Evolutionary conservation across 805 yeast species (phyloP).

Genomic region (Scheffersomyces stipitis): DNA sequence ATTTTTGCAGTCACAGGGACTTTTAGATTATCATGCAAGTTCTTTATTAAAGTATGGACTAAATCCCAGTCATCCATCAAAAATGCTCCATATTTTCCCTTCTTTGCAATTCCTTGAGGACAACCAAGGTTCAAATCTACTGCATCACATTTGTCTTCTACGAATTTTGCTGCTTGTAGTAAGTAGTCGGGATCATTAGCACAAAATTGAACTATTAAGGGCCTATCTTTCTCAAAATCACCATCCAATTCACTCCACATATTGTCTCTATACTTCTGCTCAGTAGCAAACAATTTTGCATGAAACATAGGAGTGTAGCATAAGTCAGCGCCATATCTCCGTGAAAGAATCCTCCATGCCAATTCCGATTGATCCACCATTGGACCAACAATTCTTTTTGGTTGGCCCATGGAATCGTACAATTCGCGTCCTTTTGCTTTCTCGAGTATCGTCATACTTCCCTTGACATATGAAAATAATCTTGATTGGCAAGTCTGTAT

Average conservation of each 20-base stretch:
- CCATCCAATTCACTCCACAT: conserved; percentile 80
- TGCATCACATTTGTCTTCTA: conserved; percentile 87
- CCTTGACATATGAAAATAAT: too few relatives aligned
- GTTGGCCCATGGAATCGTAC: conserved; percentile 67
- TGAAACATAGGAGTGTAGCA: conserved; percentile 98
- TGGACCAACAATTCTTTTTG: conserved; percentile 90
- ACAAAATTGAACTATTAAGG: conserved; percentile 91
- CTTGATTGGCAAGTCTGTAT: too few relatives aligned
- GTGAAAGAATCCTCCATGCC: conserved; percentile 88
- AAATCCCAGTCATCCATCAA: conserved; percentile 96
- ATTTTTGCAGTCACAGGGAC: conserved; percentile 96
- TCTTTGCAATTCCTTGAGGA: conserved; percentile 95
- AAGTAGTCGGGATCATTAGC: conserved; percentile 91
- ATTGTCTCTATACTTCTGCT: conserved; percentile 73
- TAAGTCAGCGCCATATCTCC: conserved; percentile 87
- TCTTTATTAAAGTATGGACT: conserved; percentile 67
- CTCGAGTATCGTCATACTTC: background rate
- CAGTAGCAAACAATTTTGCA: conserved; percentile 84
- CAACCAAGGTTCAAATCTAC: conserved; percentile 95
- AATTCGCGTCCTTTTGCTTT: conserved; percentile 61
- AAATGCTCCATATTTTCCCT: conserved; percentile 94
- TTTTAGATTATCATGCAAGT: conserved; percentile 68
- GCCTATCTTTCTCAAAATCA: conserved; percentile 65
- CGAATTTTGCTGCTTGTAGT: conserved; percentile 75
- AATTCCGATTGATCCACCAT: conserved; percentile 98